Evolutionary conservation across 2,329 filamentous ascomycete species (phyloP), one percentile per base, ranked within the genome.

Genomic region (Lachnellula cervina): DNA sequence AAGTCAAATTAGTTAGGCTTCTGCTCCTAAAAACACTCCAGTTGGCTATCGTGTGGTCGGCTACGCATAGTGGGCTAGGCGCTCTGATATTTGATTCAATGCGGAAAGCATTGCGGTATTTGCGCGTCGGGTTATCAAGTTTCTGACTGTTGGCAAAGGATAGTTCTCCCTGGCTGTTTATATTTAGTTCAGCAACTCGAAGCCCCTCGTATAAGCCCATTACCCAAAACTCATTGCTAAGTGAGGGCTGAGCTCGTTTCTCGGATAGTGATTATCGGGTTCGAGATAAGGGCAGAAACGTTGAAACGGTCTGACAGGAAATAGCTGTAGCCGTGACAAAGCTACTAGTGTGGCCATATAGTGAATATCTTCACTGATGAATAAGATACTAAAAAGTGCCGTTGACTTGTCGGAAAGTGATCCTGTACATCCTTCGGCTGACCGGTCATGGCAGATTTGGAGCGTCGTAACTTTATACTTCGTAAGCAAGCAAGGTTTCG

Each of bases 401-500:
- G 28, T 32, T 32, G 28, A 32, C 9, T 32, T 32, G 28, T 32
- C 28, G 28, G 28, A 32, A 32, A 32, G 28, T 32, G 13, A 11
- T 13, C 9, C 3, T 32, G 28, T 32, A 32, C 28, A 40, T 40
- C 17, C 37, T 40, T 40, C 37, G 37, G 37, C 44, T 47, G 44
- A 47, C 35, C 43, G 35, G 21, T 23, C 17, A 51, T 25, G 32
- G 49, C 48, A 52, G 42, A 55, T 43, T 49, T 40, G 48, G 17
- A 28, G 37, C 48, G 45, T 48, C 25, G 42, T 32, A 9, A 28
- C 7, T 23, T 23, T 4, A 11, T 32, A 32, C 9, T 32, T 4
- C 4, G 28, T 19, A 53, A 58, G 55, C 44, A 23, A 32, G 44
- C 54, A 59, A 52, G 49, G 61, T 58, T 62, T 62, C 47, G 56